Conservation (phyloP, 208 protist species). For the Acanthamoeba comandoni region DNA sequence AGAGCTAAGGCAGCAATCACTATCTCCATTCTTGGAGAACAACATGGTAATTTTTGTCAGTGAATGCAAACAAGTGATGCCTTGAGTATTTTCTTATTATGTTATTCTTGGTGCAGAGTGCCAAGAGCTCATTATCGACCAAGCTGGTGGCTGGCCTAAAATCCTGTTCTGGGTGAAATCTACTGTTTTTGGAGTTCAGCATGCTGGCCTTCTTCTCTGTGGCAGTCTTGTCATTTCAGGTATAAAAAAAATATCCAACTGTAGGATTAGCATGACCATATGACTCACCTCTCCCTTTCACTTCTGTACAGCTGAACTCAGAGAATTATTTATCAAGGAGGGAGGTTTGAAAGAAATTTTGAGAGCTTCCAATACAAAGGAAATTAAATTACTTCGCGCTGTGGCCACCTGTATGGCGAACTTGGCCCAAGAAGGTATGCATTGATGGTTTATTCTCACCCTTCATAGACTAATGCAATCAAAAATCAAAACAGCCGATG, state of each 20-base stretch:
- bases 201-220: constrained; percentile 52
- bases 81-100: too few relatives aligned
- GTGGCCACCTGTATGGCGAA: constrained; percentile 62
- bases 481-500: too few relatives aligned
- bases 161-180: constrained; percentile 17
- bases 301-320: constrained; percentile 36
- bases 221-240: constrained; percentile 42
- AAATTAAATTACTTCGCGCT: constrained; percentile 41
- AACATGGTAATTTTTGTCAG: too few relatives aligned
- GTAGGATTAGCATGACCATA: too few relatives aligned
- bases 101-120: too few relatives aligned
- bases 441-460: too few relatives aligned
- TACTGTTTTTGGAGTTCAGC: background rate
- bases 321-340: constrained; percentile 60
- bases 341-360: constrained; percentile 9
- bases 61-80: too few relatives aligned
- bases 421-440: constrained; percentile 61
- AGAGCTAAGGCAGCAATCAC: constrained; percentile 41
- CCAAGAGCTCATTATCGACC: constrained; percentile 45
- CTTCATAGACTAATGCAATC: too few relatives aligned
- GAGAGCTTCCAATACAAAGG: constrained; percentile 2
- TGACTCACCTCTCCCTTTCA: too few relatives aligned
- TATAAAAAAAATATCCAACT: too few relatives aligned
- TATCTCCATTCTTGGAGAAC: constrained; percentile 55
- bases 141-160: constrained; percentile 33